A percentile compares a stretch with the other conserved stretches of the same genome.
Evolutionary conservation across 164 flowering plant species (phyloP).

Genomic region (Sedum album): DNA sequence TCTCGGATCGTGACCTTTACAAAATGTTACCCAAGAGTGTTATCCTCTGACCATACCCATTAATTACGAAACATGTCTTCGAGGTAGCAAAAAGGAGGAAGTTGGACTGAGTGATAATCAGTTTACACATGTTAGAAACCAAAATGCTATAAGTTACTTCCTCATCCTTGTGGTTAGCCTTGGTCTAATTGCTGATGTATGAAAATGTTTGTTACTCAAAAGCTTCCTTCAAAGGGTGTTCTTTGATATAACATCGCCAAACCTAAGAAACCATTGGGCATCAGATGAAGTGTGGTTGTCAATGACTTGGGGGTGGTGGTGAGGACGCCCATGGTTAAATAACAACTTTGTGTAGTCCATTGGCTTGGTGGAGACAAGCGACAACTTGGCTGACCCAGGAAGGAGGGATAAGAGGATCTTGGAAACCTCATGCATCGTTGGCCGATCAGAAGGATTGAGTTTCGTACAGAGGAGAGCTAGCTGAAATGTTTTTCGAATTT

Average conservation of each 20-base stretch:
- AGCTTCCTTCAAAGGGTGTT: constrained; percentile 26
- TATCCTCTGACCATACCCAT: background rate
- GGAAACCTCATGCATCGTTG: constrained; percentile 83
- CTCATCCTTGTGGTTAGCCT: background rate
- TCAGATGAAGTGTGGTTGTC: constrained; percentile 45
- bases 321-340: constrained; percentile 27
- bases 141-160: background rate
- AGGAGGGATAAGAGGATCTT: constrained; percentile 59
- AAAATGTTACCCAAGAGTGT: background rate
- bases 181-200: background rate
- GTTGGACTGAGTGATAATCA: background rate
- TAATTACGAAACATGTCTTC: background rate
- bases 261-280: constrained; percentile 73
- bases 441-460: constrained; percentile 60
- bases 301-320: constrained; percentile 10
- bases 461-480: constrained; percentile 83
- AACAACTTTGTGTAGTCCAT: constrained; percentile 46
- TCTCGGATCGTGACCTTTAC: background rate
- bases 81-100: background rate
- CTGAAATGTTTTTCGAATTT: constrained; percentile 70
- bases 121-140: background rate
- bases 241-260: constrained; percentile 70
- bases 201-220: background rate
- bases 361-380: constrained; percentile 22
- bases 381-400: constrained; percentile 38